A percentile compares a stretch with the other conserved stretches of the same genome.
phyloP scores from a whole-genome alignment of 306 rosid genomes.

The peach (Prunus persica) region DNA sequence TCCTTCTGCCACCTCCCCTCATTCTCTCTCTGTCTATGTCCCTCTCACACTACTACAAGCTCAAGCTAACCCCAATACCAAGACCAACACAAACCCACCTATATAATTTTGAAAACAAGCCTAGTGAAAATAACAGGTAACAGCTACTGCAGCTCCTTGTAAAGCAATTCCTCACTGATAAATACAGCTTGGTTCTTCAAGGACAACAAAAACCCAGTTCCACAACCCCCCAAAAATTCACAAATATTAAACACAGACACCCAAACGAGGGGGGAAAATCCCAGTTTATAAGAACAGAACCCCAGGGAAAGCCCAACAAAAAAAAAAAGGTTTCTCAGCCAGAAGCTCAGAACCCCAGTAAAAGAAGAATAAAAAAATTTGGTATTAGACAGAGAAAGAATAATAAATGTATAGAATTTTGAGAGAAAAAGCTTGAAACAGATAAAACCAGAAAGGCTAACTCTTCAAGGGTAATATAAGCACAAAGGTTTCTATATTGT shows the following conservation, averaged over 20 bases:
- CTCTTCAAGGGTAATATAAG: constrained; percentile 8
- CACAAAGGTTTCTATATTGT: constrained; percentile 7
- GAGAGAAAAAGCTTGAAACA: constrained; percentile 10
- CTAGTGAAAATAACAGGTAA: not conserved
- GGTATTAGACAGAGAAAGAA: constrained; percentile 1
- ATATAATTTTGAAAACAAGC: not conserved
- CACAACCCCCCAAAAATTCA: constrained; percentile 22
- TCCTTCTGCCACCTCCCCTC: constrained; percentile 58
- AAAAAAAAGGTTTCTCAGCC: not conserved
- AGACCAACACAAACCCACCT: constrained; percentile 16
- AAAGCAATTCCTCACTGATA: constrained; percentile 7
- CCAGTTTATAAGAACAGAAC: not conserved
- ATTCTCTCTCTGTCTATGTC: constrained; percentile 18
- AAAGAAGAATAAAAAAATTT: constrained; percentile 3
- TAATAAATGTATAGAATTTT: not conserved
- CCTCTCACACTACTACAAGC: not conserved
- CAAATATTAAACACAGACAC: constrained; percentile 23
- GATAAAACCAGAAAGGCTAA: not conserved
- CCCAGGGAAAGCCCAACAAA: constrained; percentile 23
- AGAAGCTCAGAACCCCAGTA: constrained; percentile 30
- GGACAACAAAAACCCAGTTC: constrained; percentile 15
- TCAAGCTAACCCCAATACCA: constrained; percentile 8
- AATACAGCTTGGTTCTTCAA: constrained; percentile 14
- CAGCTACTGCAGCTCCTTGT: not conserved
- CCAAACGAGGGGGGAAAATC: constrained; percentile 13